phyloP scores from a whole-genome alignment of 176 grass and related monocot species.

The Bonia amplexicaulis region DNA sequence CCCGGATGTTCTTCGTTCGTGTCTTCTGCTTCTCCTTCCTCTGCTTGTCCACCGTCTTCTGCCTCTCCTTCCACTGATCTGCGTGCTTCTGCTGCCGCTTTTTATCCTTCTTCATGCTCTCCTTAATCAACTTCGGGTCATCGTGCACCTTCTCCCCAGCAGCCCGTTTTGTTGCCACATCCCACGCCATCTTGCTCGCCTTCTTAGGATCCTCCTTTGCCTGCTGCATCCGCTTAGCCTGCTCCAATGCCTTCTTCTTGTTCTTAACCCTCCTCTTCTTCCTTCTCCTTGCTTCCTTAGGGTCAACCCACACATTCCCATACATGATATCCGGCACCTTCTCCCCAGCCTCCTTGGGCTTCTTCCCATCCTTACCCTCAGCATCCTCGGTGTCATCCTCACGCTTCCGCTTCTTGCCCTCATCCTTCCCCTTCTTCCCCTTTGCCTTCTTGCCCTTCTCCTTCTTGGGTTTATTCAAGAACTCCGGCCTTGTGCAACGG shows the following conservation, averaged over 20 bases:
- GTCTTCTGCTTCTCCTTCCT: slow-evolving; percentile 57
- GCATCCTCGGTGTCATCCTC: slow-evolving; percentile 24
- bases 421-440: slow-evolving; percentile 33
- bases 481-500: slow-evolving; percentile 67
- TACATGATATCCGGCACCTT: slow-evolving; percentile 58
- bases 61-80: slow-evolving; percentile 62
- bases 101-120: slow-evolving; percentile 82
- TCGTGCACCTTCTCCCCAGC: slow-evolving; percentile 92
- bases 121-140: slow-evolving; percentile 70
- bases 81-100: slow-evolving; percentile 62
- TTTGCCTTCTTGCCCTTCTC: slow-evolving; percentile 50
- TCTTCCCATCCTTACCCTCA: slow-evolving; percentile 45
- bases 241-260: slow-evolving; percentile 65
- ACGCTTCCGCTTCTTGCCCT: slow-evolving; percentile 51
- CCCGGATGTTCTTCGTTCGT: slow-evolving; percentile 65
- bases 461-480: slow-evolving; percentile 39
- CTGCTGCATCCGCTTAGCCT: slow-evolving; percentile 58
- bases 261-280: slow-evolving; percentile 74
- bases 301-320: slow-evolving; percentile 54
- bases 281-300: slow-evolving; percentile 49
- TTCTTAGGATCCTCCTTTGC: slow-evolving; percentile 75
- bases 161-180: slow-evolving; percentile 55
- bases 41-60: slow-evolving; percentile 38
- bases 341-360: slow-evolving; percentile 29
- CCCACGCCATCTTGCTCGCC: slow-evolving; percentile 65